Conservation (phyloP, 2,329 filamentous ascomycete genomes). For the Cladosporium sp. region DNA sequence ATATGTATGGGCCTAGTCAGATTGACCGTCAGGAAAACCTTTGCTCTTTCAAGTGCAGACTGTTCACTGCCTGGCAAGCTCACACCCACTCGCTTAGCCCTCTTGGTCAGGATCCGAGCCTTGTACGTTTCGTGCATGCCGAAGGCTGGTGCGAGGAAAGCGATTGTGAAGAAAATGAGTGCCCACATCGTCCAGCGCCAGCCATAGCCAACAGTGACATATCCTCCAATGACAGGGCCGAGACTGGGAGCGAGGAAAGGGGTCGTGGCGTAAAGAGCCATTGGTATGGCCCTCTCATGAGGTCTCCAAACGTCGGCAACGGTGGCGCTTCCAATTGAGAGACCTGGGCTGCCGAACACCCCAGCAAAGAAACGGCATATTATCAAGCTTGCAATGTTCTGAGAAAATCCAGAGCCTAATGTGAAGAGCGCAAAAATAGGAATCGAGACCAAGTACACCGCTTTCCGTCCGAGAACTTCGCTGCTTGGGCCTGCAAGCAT, state of each 20-base stretch:
- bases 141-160: slow-evolving; percentile 28
- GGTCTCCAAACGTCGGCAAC: slow-evolving; percentile 20
- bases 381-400: slow-evolving; percentile 48
- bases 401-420: slow-evolving; percentile 50
- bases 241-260: slow-evolving; percentile 34
- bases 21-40: slow-evolving; percentile 22
- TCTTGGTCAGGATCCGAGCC: slow-evolving; percentile 35
- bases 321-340: slow-evolving; percentile 19
- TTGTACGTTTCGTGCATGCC: slow-evolving; percentile 50
- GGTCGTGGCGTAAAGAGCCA: slow-evolving; percentile 24
- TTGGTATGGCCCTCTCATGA: slow-evolving; percentile 16
- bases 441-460: slow-evolving; percentile 47
- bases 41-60: slow-evolving; percentile 19
- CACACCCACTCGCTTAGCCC: slow-evolving; percentile 27
- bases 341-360: slow-evolving; percentile 60
- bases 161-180: slow-evolving; percentile 25
- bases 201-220: slow-evolving; percentile 14
- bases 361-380: slow-evolving; percentile 66
- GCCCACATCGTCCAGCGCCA: slow-evolving; percentile 28
- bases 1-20: slow-evolving; percentile 26
- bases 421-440: slow-evolving; percentile 52
- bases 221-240: slow-evolving; percentile 37
- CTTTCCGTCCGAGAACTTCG: slow-evolving; percentile 53
- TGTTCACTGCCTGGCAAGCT: slow-evolving; percentile 17
- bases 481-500: slow-evolving; percentile 55